A percentile compares a stretch with the other conserved stretches of the same genome.
Evolutionary conservation across 1,139 yeast genomes (phyloP).

Genomic region (Suhomyces maxii): DNA sequence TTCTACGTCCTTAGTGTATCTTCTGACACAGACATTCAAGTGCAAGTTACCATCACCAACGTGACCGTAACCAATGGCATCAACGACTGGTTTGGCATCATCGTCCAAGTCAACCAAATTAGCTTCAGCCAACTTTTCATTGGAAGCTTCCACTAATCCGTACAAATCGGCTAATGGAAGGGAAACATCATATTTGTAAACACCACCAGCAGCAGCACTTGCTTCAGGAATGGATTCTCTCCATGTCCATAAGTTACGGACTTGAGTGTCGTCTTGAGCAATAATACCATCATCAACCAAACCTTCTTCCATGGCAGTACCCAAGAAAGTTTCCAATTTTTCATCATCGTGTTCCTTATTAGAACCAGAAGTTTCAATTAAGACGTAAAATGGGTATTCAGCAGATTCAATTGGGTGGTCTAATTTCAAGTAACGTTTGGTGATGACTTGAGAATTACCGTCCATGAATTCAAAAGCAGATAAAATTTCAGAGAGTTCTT

Average conservation of each 20-base stretch:
- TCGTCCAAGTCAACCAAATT: slow-evolving; percentile 68
- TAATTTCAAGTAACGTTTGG: slow-evolving; percentile 53
- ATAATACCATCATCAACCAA: slow-evolving; percentile 87
- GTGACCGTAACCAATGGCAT: slow-evolving; percentile 93
- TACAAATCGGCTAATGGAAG: slow-evolving; percentile 79
- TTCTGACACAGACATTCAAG: slow-evolving; percentile 86
- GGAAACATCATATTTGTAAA: slow-evolving; percentile 93
- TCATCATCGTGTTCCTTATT: slow-evolving; percentile 82
- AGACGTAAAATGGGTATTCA: slow-evolving; percentile 78
- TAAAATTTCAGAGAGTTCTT: slow-evolving; percentile 78
- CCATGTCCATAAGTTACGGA: slow-evolving; percentile 87
- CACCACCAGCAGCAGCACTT: slow-evolving; percentile 83
- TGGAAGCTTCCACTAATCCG: slow-evolving; percentile 73
- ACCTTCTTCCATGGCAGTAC: slow-evolving; percentile 79
- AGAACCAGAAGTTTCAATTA: slow-evolving; percentile 94
- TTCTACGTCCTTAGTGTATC: slow-evolving; percentile 76
- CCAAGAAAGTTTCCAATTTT: slow-evolving; percentile 78
- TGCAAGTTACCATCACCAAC: slow-evolving; percentile 96
- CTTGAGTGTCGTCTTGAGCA: slow-evolving; percentile 92
- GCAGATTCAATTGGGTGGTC: slow-evolving; percentile 78
- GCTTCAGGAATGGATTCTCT: slow-evolving; percentile 94
- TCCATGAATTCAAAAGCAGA: slow-evolving; percentile 98
- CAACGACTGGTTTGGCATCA: slow-evolving; percentile 70
- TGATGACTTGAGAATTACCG: slow-evolving; percentile 65
- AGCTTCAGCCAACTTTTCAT: slow-evolving; percentile 53